These are phyloP conservation scores for Verruconis gallopava DNA, from an alignment of 2,329 filamentous ascomycete genomes.

Conservation along the genomic window DNA sequence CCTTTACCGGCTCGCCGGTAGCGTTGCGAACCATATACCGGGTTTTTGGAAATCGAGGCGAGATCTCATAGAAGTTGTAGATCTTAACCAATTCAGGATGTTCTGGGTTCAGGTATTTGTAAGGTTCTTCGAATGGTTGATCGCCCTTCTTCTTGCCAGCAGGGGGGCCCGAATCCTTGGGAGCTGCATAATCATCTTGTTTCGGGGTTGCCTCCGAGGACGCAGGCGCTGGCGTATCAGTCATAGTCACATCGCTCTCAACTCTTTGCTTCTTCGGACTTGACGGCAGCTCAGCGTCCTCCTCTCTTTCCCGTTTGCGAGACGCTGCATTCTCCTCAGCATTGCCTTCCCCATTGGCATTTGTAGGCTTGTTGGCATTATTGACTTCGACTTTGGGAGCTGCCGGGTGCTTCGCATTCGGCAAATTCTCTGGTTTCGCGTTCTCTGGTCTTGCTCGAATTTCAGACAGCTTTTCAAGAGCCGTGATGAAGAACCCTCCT, in stretches of 20 bases:
- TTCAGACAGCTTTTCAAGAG: conserved; percentile 81
- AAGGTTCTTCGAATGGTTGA: conserved; percentile 68
- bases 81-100: conserved; percentile 69
- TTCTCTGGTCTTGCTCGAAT: conserved; percentile 65
- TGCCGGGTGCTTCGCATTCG: conserved; percentile 5
- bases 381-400: neutral
- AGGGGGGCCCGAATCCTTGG: neutral
- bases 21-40: conserved; percentile 96
- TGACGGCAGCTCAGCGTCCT: conserved; percentile 9
- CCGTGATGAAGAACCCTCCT: conserved; percentile 93
- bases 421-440: no score
- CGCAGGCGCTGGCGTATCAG: neutral
- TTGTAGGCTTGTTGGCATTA: neutral
- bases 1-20: conserved; percentile 74
- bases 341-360: conserved; percentile 2
- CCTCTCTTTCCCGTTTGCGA: neutral
- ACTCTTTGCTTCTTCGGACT: neutral
- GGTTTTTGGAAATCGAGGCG: conserved; percentile 71
- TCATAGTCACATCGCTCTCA: neutral
- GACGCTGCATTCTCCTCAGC: neutral
- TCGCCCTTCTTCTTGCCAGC: conserved; percentile 29
- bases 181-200: conserved; percentile 2
- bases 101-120: conserved; percentile 70
- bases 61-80: conserved; percentile 73
- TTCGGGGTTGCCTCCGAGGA: neutral